A percentile compares a stretch with the other conserved stretches of the same genome.
Conservation (phyloP, 306 rosid species). For the Quercus berberidifolia region DNA sequence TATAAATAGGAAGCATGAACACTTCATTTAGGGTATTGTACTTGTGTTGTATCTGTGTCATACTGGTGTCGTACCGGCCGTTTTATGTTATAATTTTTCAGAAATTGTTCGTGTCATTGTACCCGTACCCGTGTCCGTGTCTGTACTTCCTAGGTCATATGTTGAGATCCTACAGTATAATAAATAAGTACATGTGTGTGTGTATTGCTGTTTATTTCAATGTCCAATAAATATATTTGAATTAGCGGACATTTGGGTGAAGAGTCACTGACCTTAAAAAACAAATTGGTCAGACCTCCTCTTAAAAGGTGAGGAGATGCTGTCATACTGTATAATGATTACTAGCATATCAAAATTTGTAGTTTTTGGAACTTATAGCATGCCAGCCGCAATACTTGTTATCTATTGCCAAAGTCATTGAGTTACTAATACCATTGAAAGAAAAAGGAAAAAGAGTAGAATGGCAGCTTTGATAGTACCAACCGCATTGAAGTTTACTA, state of each 20-base stretch:
- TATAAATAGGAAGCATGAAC: too few relatives aligned
- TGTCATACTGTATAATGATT: background rate
- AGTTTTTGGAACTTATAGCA: background rate
- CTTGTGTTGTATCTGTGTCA: too few relatives aligned
- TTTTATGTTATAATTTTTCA: too few relatives aligned
- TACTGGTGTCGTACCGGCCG: fast-evolving
- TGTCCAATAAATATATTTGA: background rate
- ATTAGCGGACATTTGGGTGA: background rate
- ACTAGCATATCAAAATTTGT: background rate
- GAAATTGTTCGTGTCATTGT: too few relatives aligned
- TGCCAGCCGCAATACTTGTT: background rate
- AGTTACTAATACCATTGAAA: background rate
- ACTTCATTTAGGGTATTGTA: too few relatives aligned
- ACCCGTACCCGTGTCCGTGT: fast-evolving
- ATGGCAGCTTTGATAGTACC: background rate
- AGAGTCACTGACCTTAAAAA: background rate
- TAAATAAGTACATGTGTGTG: background rate
- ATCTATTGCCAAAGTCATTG: background rate
- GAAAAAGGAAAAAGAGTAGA: background rate
- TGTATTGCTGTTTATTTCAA: background rate
- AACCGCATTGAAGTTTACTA: background rate
- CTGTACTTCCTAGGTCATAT: background rate
- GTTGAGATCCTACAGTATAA: background rate
- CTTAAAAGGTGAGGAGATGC: background rate
- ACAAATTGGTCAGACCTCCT: background rate